Evolutionary conservation across 2,329 filamentous ascomycete species (phyloP), one percentile per base, ranked within the genome.

Genomic region (Pseudocercospora macadamiae): DNA sequence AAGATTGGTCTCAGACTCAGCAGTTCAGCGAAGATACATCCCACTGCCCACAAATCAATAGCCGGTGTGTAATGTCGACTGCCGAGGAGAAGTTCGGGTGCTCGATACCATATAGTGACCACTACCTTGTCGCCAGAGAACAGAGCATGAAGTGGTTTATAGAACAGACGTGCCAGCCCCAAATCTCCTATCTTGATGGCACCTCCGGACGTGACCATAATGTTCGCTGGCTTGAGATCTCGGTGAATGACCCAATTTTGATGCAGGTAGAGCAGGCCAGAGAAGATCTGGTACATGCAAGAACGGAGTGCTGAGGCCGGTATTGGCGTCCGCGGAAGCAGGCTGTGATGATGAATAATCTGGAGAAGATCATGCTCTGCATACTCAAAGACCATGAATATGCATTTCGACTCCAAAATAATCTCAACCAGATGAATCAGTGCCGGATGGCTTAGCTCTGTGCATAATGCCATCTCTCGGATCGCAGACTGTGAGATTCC

Each of bases 371-470:
- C 95, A 75, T 99, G 95, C 76, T 99, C 95, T 66, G 95, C 95
- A 74, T 96, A 99, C 75, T 97, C 95, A 68, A 99, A 97, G 1
- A 99, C 93, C 89, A 99, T 99, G 77, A 93, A 99, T 74, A 99
- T 97, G 78, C 93, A 97, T 79, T 97, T 97, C 75, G 96, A 93
- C 77, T 99, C 93, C 2, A 99, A 82, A 69, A 99, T 96, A 70
- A 96, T 97, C 76, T 99, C 95, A 62, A 93, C 87, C 1, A 97
- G 85, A 59, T 89, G 87, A 66, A 99, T 93, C 30, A 99, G 88
- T 73, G 97, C 97, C 57, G 86, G 81, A 74, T 99, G 92, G 59
- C 84, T 86, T 23, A 99, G 83, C 73, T 99, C 95, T 34, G 91
- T 95, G 77, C 95, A 99, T 0, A 99, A 81, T 14, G 93, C 91